Base-by-base conservation (phyloP, 257 asterid genomes). In the Solanum etuberosum region DNA sequence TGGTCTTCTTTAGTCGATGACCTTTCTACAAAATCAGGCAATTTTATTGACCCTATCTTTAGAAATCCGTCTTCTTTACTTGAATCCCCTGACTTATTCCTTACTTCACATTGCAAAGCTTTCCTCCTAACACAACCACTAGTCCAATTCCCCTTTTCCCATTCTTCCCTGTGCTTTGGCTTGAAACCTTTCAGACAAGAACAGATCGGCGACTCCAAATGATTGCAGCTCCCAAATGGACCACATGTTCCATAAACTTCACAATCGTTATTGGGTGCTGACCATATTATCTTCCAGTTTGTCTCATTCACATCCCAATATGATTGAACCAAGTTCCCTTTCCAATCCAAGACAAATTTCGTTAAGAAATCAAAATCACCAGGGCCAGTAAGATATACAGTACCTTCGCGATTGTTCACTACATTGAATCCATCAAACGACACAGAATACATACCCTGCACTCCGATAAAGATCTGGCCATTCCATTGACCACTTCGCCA, bases 401-500 rank as follows among this genome's bases (percentile, higher is more conserved):
- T 86, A 6, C 93, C 94, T 21, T 82, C 10, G 1, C n/a, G 34
- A 78, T 89, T 85, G 20, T 88, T 72, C 76, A 92, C 90, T 78
- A 43, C 38, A 3, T 61, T 91, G 86, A 91, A 91, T 3, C 92
- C 94, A 15, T 90, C 92, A 29, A 85, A 88, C 63, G 88, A 90
- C 5, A 92, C 93, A 5, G 92, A 89, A 31, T 93, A 91, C 93
- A 92, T 90, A 20, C 86, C 67, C 86, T 87, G 93, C 1, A 93
- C 92, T 0, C 95, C 96, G 13, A 89, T 71, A 5, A 92, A 90
- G 51, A 92, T 93, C 87, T 88, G 87, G 10, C 94, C 95, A 86
- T 93, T 93, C 96, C 96, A 93, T 11, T 93, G 91, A 2, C 95
- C 95, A 38, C 91, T 91, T 82, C 91, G 76, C 92, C 92, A 91